A percentile compares a stretch with the other conserved stretches of the same genome.
These are phyloP conservation scores for Talaromyces piceae DNA, from an alignment of 2,329 filamentous ascomycete genomes.

Conservation along the genomic window DNA sequence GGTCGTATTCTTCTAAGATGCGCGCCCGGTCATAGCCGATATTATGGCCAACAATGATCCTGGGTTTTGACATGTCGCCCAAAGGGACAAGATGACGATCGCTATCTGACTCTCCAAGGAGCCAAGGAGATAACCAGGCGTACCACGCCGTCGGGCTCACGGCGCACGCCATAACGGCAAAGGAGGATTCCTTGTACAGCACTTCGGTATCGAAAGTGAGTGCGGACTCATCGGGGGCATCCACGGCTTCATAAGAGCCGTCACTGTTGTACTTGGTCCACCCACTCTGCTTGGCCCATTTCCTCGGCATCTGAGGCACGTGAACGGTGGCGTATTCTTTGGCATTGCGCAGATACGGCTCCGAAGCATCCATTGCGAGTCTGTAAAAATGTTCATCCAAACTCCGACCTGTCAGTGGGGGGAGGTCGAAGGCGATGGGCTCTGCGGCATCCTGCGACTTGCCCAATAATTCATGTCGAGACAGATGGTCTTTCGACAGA, in stretches of 20 bases:
- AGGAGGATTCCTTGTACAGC: slow-evolving; percentile 87
- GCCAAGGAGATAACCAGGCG: slow-evolving; percentile 92
- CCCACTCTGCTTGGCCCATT: slow-evolving; percentile 73
- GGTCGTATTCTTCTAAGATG: slow-evolving; percentile 78
- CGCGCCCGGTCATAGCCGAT: slow-evolving; percentile 90
- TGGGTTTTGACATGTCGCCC: slow-evolving; percentile 64
- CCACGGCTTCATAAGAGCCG: slow-evolving; percentile 63
- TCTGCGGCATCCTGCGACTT: slow-evolving; percentile 73
- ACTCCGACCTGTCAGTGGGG: slow-evolving; percentile 66
- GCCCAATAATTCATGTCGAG: slow-evolving; percentile 75
- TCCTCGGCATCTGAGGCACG: slow-evolving; percentile 53
- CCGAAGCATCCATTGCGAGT: slow-evolving; percentile 76
- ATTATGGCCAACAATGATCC: slow-evolving; percentile 88
- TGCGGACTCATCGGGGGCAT: slow-evolving; percentile 70
- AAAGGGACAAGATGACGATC: slow-evolving; percentile 79
- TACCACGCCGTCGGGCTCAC: slow-evolving; percentile 90
- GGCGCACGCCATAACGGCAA: slow-evolving; percentile 94
- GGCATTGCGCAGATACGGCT: slow-evolving; percentile 70
- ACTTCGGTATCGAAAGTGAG: slow-evolving; percentile 95
- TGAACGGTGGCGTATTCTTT: slow-evolving; percentile 63
- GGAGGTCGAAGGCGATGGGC: slow-evolving; percentile 81
- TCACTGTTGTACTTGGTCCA: slow-evolving; percentile 90
- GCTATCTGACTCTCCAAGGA: slow-evolving; percentile 71
- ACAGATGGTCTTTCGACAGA: slow-evolving; percentile 74
- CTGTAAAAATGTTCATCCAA: slow-evolving; percentile 92